A percentile compares a stretch with the other conserved stretches of the same genome.
These are phyloP conservation scores for Penicillium pulvis DNA, from an alignment of 495 filamentous ascomycete genomes.

Conservation along the genomic window DNA sequence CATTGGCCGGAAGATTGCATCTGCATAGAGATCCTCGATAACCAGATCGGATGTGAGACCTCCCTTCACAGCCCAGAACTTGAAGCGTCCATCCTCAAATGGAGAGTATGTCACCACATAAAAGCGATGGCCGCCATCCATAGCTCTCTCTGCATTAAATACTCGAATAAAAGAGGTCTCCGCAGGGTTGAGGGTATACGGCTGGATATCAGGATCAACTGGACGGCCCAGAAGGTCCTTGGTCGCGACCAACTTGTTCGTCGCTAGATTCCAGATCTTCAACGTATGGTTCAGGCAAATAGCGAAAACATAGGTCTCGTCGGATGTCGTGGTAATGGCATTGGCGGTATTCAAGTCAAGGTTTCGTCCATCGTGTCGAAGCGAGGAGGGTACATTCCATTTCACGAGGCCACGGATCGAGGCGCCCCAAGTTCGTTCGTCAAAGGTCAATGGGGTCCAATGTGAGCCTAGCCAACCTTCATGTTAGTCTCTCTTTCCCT, in stretches of 20 bases:
- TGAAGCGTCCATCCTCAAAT: conserved; percentile 84
- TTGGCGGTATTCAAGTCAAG: conserved; percentile 66
- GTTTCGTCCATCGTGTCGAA: conserved; percentile 64
- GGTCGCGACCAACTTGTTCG: conserved; percentile 68
- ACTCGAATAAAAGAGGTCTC: conserved; percentile 73
- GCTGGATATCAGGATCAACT: conserved; percentile 56
- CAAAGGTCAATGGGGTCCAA: conserved; percentile 80
- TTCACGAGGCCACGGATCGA: conserved; percentile 71
- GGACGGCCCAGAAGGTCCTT: conserved; percentile 68
- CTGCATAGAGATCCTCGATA: conserved; percentile 70
- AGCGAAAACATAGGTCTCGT: conserved; percentile 74
- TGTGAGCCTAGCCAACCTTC: conserved; percentile 43
- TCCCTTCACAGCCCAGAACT: conserved; percentile 83
- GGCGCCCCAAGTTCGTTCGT: conserved; percentile 75
- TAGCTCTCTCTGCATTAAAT: conserved; percentile 55
- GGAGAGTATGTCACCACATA: conserved; percentile 85
- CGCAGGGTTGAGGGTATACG: conserved; percentile 76
- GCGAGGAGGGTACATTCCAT: conserved; percentile 65
- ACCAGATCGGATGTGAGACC: conserved; percentile 62
- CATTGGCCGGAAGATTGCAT: conserved; percentile 62
- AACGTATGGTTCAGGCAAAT: conserved; percentile 85
- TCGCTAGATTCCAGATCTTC: conserved; percentile 79
- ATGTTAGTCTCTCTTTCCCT: not conserved
- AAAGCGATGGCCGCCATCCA: conserved; percentile 63
- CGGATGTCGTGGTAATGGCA: conserved; percentile 64